phyloP scores from a whole-genome alignment of 2,329 filamentous ascomycete species.

The Stylonectria norvegica region DNA sequence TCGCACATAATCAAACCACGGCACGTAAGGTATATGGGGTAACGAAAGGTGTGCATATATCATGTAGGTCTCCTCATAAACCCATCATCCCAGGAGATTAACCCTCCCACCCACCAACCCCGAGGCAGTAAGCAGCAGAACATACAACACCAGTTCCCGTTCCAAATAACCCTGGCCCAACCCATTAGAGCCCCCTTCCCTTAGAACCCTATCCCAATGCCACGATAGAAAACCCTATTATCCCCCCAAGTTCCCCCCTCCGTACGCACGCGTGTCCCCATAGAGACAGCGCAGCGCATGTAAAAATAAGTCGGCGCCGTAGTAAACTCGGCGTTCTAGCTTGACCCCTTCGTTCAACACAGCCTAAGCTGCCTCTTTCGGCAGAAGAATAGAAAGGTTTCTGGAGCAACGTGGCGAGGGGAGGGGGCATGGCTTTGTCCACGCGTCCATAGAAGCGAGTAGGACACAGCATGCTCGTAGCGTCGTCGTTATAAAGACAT shows the following conservation, averaged over 20 bases:
- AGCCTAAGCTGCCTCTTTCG: no score
- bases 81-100: constrained; percentile 1
- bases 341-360: neutral
- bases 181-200: constrained; percentile 3
- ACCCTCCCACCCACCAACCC: constrained; percentile 1
- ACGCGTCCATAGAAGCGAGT: constrained; percentile 7
- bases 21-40: no score
- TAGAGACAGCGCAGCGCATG: constrained; percentile 5
- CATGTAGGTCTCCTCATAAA: no score
- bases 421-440: neutral
- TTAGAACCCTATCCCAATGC: constrained; percentile 5
- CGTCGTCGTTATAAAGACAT: constrained; percentile 28
- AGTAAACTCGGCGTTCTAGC: neutral
- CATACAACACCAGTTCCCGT: constrained; percentile 7
- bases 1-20: no score
- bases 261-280: constrained; percentile 3
- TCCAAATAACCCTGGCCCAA: constrained; percentile 3
- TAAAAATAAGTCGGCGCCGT: constrained; percentile 1
- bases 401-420: no score
- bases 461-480: constrained; percentile 25
- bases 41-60: no score
- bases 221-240: constrained; percentile 5
- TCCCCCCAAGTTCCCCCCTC: constrained; percentile 1
- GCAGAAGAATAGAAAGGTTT: neutral
- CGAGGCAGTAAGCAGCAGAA: constrained; percentile 1